Evolutionary conservation across 768 basidiomycete genomes (phyloP).

Genomic region (Gautieria morchelliformis): DNA sequence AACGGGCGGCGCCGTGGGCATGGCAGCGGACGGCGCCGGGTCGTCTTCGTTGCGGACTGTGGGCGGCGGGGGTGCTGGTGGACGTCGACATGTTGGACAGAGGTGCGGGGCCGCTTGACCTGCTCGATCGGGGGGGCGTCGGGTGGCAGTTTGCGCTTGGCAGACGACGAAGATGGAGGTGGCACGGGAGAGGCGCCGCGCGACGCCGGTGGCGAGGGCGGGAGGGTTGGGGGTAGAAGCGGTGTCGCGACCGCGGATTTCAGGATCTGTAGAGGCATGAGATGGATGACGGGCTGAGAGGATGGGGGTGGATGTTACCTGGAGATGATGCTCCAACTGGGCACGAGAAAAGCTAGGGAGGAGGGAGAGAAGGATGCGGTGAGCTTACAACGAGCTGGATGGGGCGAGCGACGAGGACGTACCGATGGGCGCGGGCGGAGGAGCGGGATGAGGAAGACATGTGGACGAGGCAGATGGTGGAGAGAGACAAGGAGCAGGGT

Average conservation of each 20-base stretch:
- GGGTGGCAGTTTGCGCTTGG: constrained; percentile 9
- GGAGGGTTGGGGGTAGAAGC: constrained; percentile 32
- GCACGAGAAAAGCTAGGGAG: background rate
- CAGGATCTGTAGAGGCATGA: constrained; percentile 26
- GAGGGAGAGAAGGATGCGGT: background rate
- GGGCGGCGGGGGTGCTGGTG: background rate
- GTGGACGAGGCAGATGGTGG: constrained; percentile 3
- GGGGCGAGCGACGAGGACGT: background rate
- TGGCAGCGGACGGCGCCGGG: constrained; percentile 18
- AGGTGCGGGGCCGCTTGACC: background rate
- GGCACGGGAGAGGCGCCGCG: constrained; percentile 32
- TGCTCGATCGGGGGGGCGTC: background rate
- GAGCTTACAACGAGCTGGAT: background rate
- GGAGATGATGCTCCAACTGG: background rate
- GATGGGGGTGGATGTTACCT: background rate
- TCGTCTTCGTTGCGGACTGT: background rate
- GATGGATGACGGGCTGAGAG: background rate
- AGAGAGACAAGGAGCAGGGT: background rate
- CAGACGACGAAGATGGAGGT: constrained; percentile 19
- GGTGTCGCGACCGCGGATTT: constrained; percentile 28
- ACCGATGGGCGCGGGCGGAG: background rate
- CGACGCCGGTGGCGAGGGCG: constrained; percentile 37
- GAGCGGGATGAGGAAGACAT: background rate
- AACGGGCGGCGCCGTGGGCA: background rate
- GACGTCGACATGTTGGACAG: constrained; percentile 2